Percentiles rank a stretch among this genome's conserved stretches.
phyloP scores from a whole-genome alignment of 1,284 basidiomycete genomes.

The Ustanciosporium gigantosporum region DNA sequence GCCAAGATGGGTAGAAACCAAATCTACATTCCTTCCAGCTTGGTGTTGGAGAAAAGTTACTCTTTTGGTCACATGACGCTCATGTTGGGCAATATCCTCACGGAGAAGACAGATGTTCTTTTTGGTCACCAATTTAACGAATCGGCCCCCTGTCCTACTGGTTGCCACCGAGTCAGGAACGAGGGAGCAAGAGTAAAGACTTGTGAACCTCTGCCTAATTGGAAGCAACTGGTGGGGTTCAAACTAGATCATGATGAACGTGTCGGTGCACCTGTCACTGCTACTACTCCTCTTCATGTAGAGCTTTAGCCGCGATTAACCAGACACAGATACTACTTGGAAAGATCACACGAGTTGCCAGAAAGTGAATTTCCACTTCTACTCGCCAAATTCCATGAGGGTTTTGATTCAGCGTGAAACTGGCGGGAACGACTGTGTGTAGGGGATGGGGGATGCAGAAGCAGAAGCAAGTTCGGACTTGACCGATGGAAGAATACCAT shows the following conservation, averaged over 20 bases:
- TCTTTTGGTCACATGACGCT: slow-evolving; percentile 32
- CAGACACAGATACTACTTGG: too few species aligned
- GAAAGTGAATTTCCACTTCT: too few species aligned
- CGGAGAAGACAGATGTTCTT: slow-evolving; percentile 41
- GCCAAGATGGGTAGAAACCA: slow-evolving; percentile 39
- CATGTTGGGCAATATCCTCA: slow-evolving; percentile 39
- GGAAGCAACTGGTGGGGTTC: slow-evolving; percentile 11
- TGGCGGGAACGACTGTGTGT: too few species aligned
- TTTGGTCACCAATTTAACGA: slow-evolving; percentile 50
- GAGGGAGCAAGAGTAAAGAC: slow-evolving; percentile 10
- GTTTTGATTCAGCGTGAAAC: too few species aligned
- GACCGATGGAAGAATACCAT: too few species aligned
- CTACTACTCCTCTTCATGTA: slow-evolving; percentile 16
- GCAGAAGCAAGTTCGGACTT: too few species aligned
- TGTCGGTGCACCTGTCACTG: slow-evolving; percentile 3
- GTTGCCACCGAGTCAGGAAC: slow-evolving; percentile 11
- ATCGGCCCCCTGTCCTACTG: slow-evolving; percentile 30
- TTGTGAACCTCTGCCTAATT: slow-evolving; percentile 16
- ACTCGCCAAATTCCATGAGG: too few species aligned
- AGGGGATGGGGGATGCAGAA: too few species aligned
- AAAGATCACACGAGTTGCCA: too few species aligned
- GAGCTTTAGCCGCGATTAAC: too few species aligned
- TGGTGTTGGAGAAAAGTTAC: slow-evolving; percentile 45
- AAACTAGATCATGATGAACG: slow-evolving; percentile 3
- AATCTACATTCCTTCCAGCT: slow-evolving; percentile 49